Conservation (phyloP, 495 filamentous ascomycete species). For the Neurospora sublineolata region DNA sequence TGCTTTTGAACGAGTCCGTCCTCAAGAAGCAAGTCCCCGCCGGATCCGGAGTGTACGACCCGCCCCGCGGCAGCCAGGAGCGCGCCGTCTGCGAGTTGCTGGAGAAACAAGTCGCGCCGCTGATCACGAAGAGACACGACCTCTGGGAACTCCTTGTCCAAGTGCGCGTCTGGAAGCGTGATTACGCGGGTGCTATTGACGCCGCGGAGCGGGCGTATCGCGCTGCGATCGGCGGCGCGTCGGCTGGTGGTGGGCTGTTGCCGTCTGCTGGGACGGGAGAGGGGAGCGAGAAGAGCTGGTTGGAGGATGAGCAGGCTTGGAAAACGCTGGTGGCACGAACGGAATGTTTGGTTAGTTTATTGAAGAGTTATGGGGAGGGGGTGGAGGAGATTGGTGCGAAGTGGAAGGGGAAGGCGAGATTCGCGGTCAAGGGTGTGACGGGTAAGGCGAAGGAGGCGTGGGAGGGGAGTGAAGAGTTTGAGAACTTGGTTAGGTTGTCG, state of each 20-base stretch:
- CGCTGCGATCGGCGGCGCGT: conserved; percentile 37
- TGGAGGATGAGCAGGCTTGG: conserved; percentile 42
- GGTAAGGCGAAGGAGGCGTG: conserved; percentile 73
- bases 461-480: conserved; percentile 68
- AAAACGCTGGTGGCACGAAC: conserved; percentile 50
- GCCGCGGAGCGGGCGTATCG: conserved; percentile 87
- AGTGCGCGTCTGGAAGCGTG: conserved; percentile 57
- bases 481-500: conserved; percentile 46
- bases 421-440: conserved; percentile 66
- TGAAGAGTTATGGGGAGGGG: conserved; percentile 50
- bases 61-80: conserved; percentile 34
- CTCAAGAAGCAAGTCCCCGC: conserved; percentile 19
- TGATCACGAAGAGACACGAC: conserved; percentile 67
- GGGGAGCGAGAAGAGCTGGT: conserved; percentile 28
- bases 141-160: conserved; percentile 66
- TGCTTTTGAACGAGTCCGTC: conserved; percentile 60
- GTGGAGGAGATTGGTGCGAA: conserved; percentile 42
- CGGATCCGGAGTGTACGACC: conserved; percentile 22
- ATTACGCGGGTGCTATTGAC: conserved; percentile 59
- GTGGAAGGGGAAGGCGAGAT: conserved; percentile 85
- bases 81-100: conserved; percentile 57
- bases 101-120: conserved; percentile 57
- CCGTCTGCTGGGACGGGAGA: conserved; percentile 7
- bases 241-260: conserved; percentile 10
- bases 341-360: conserved; percentile 50